These are phyloP conservation scores for Mycena crocata DNA, from an alignment of 768 basidiomycete genomes.

Conservation along the genomic window DNA sequence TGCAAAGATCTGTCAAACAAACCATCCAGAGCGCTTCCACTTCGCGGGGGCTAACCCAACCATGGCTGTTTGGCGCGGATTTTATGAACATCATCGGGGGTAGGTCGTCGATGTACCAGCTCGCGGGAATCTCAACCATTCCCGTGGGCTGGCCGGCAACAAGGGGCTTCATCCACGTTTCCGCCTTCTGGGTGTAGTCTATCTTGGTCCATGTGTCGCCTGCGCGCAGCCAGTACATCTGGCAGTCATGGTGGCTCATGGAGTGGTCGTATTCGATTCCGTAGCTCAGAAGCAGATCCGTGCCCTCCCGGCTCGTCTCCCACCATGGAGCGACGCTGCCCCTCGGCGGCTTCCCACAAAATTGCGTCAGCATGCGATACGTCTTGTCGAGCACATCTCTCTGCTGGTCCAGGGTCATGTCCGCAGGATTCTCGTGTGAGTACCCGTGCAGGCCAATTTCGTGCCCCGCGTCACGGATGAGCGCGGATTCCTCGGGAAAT, in stretches of 20 bases:
- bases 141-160: conserved; percentile 72
- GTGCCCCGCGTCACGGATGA: conserved; percentile 78
- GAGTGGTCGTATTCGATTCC: conserved; percentile 78
- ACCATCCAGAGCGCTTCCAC: conserved; percentile 82
- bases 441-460: conserved; percentile 61
- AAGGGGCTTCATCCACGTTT: conserved; percentile 82
- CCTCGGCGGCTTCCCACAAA: conserved; percentile 67
- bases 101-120: conserved; percentile 83
- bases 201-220: conserved; percentile 82
- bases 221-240: conserved; percentile 76
- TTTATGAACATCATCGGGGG: conserved; percentile 87
- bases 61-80: conserved; percentile 74
- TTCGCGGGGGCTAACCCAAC: conserved; percentile 73
- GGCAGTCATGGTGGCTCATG: conserved; percentile 54
- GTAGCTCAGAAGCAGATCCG: conserved; percentile 71
- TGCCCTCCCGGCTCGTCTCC: conserved; percentile 79
- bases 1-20: background rate
- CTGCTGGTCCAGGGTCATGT: conserved; percentile 74
- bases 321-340: conserved; percentile 84
- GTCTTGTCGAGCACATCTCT: conserved; percentile 77
- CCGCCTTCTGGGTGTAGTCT: conserved; percentile 66
- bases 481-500: conserved; percentile 76
- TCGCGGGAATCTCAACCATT: conserved; percentile 69
- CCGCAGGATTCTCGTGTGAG: conserved; percentile 62
- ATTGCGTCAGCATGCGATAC: conserved; percentile 70